A percentile compares a stretch with the other conserved stretches of the same genome.
Evolutionary conservation across 1,139 yeast species (phyloP).

Genomic region (Blastobotrys arbuscula): DNA sequence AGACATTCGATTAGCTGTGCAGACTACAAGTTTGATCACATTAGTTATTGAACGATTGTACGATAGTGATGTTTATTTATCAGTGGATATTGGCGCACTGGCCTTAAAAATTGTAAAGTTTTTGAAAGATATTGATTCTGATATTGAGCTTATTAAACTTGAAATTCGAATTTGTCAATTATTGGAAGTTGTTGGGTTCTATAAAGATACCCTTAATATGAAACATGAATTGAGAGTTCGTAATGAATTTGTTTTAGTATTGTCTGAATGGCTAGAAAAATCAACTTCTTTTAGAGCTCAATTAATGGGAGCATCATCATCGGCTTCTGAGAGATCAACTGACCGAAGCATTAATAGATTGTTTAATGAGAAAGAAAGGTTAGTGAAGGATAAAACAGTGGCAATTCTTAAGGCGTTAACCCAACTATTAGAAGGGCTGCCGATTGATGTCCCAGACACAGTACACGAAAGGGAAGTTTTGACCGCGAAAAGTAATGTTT

Average conservation of each 20-base stretch:
- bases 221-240: conserved; percentile 56
- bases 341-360: conserved; percentile 15
- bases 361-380: conserved; percentile 23
- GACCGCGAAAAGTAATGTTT: conserved; percentile 57
- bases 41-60: conserved; percentile 40
- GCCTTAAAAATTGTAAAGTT: conserved; percentile 36
- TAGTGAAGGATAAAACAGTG: conserved; percentile 25
- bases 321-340: conserved; percentile 13
- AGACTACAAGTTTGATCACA: conserved; percentile 39
- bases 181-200: conserved; percentile 47
- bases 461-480: conserved; percentile 46
- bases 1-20: conserved; percentile 38
- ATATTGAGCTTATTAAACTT: conserved; percentile 42
- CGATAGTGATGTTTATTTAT: conserved; percentile 37
- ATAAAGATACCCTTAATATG: conserved; percentile 27
- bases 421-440: conserved; percentile 26
- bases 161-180: conserved; percentile 57
- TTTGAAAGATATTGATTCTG: conserved; percentile 36
- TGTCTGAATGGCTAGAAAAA: conserved; percentile 59
- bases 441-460: conserved; percentile 32
- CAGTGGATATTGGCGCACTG: conserved; percentile 39
- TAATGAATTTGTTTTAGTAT: conserved; percentile 53
- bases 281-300: conserved; percentile 11
- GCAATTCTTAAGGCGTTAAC: conserved; percentile 24
- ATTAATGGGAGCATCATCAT: neutral